Percentiles rank a stretch among this genome's conserved stretches.
phyloP scores from a whole-genome alignment of 73 alveolate genomes.

The Paramecium bursaria region DNA sequence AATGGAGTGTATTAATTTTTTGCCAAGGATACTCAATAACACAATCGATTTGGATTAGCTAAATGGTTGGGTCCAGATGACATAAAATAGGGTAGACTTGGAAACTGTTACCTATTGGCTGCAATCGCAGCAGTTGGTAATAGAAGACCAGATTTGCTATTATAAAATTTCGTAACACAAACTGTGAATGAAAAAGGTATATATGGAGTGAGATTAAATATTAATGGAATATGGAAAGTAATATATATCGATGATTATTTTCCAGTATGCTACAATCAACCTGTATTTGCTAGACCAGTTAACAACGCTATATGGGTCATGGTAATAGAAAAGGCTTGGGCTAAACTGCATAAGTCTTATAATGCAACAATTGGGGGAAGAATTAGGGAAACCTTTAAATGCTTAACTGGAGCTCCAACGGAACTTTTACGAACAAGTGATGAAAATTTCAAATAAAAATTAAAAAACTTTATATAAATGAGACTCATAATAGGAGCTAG shows the following conservation, averaged over 20 bases:
- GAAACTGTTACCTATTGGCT: conserved; percentile 94
- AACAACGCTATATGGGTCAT: conserved; percentile 97
- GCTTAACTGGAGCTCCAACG: conserved; percentile 93
- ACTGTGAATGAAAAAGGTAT: conserved; percentile 85
- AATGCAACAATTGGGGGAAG: conserved; percentile 89
- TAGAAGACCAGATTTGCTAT: conserved; percentile 79
- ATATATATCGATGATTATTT: conserved; percentile 91
- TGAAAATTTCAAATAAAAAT: conserved; percentile 58
- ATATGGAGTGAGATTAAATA: conserved; percentile 85
- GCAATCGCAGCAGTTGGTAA: conserved; percentile 85
- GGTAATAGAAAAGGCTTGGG: conserved; percentile 97
- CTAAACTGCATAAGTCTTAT: conserved; percentile 95
- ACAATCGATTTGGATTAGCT: conserved; percentile 53
- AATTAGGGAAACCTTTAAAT: conserved; percentile 84
- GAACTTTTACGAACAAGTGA: conserved; percentile 77
- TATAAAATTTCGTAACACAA: conserved; percentile 72
- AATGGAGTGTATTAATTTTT: conserved; percentile 21
- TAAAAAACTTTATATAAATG: conserved; percentile 69
- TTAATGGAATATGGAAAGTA: conserved; percentile 85
- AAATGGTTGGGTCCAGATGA: conserved; percentile 79
- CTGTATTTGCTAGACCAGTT: conserved; percentile 84
- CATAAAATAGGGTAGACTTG: conserved; percentile 90
- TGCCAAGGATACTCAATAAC: conserved; percentile 24
- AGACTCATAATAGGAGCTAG: conserved; percentile 75
- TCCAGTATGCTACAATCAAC: conserved; percentile 80